These are phyloP conservation scores for Ceratobasidium sp. DNA, from an alignment of 1,284 basidiomycete genomes.

Conservation along the genomic window DNA sequence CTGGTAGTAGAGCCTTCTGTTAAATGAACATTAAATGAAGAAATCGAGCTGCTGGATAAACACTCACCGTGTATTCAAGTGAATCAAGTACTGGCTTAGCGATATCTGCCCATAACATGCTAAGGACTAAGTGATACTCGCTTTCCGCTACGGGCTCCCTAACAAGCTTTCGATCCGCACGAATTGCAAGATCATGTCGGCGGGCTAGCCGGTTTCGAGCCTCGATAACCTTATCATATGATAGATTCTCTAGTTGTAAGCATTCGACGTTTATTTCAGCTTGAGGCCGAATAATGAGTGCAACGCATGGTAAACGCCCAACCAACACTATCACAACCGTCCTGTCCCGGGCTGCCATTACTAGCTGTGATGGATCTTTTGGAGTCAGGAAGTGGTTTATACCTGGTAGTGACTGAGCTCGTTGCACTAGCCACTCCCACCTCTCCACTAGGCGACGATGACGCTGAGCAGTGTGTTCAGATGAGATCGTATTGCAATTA, in stretches of 20 bases:
- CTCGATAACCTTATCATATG: no score
- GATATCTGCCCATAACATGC: slow-evolving; percentile 41
- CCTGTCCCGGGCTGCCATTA: slow-evolving; percentile 24
- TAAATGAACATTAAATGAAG: not conserved
- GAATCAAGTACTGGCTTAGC: slow-evolving; percentile 35
- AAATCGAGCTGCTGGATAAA: no score
- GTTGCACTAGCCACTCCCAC: slow-evolving; percentile 48
- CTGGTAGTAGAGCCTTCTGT: no score
- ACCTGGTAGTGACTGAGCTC: slow-evolving; percentile 30
- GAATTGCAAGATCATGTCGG: no score
- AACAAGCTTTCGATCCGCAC: no score
- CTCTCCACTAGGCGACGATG: slow-evolving; percentile 47
- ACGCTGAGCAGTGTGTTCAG: slow-evolving; percentile 11
- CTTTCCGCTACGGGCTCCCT: not conserved
- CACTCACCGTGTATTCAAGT: slow-evolving; percentile 25
- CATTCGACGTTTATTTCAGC: not conserved
- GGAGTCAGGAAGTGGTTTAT: slow-evolving; percentile 33
- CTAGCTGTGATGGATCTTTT: not conserved
- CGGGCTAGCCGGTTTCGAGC: no score
- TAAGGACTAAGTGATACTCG: slow-evolving; percentile 6
- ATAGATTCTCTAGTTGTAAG: not conserved
- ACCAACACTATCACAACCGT: slow-evolving; percentile 47
- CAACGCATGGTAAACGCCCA: slow-evolving; percentile 39
- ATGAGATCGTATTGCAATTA: not conserved
- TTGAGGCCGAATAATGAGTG: slow-evolving; percentile 32